Percentiles rank a stretch among this genome's conserved stretches.
Conservation (phyloP, 23 red algal genomes). For the Cyanidioschyzon merolae region DNA sequence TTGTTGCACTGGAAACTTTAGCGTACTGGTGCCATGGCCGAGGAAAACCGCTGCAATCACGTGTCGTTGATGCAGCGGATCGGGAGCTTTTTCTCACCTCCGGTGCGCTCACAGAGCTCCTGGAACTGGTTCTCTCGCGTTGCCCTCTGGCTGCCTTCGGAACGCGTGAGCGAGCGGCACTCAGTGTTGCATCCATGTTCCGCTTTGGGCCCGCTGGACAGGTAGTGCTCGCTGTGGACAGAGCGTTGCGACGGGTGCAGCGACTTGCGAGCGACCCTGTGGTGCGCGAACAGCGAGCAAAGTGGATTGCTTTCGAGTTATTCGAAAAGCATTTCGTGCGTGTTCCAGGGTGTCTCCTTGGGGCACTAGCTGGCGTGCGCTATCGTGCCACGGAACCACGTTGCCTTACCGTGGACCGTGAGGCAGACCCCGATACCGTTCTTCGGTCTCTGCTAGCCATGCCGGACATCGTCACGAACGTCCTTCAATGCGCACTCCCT, state of each 20-base stretch:
- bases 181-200: neutral
- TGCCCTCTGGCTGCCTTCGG: neutral
- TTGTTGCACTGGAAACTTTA: neutral
- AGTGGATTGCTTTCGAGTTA: neutral
- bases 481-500: neutral
- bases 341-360: neutral
- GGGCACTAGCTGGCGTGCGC: neutral
- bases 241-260: neutral
- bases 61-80: neutral
- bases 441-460: neutral
- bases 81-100: neutral
- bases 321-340: neutral
- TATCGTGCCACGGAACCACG: neutral
- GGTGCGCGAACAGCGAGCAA: neutral
- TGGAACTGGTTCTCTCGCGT: neutral
- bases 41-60: neutral
- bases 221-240: neutral
- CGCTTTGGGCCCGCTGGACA: neutral
- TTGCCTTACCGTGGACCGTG: neutral
- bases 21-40: neutral
- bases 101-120: neutral
- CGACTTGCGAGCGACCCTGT: neutral
- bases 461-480: conserved; percentile 5
- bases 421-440: neutral
- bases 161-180: neutral